These are phyloP conservation scores for Vigna nakashimae DNA, from an alignment of 306 rosid species.

Conservation along the genomic window DNA sequence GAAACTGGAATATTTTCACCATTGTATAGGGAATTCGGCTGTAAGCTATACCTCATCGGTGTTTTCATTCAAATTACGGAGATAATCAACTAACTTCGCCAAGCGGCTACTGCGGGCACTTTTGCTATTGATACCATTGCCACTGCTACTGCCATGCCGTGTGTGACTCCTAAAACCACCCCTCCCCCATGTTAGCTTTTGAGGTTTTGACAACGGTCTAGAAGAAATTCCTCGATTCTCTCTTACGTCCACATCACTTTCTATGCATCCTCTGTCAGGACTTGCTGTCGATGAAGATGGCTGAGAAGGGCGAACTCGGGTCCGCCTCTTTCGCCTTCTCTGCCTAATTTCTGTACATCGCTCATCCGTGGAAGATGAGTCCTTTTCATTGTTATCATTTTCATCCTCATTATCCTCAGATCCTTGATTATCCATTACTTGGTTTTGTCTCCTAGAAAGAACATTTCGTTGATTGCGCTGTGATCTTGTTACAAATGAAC, in stretches of 20 bases:
- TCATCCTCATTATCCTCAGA: conserved; percentile 85
- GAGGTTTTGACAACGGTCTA: conserved; percentile 70
- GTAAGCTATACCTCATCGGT: conserved; percentile 68
- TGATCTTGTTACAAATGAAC: conserved; percentile 60
- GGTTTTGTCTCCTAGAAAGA: conserved; percentile 70
- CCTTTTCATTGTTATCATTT: conserved; percentile 65
- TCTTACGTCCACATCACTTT: conserved; percentile 73
- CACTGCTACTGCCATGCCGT: conserved; percentile 77
- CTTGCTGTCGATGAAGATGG: conserved; percentile 79
- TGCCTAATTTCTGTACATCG: conserved; percentile 61
- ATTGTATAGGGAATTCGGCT: conserved; percentile 25
- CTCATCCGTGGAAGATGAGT: conserved; percentile 82
- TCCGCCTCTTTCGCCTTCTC: conserved; percentile 69
- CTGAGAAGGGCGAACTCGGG: conserved; percentile 67
- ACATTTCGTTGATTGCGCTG: conserved; percentile 69
- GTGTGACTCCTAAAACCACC: conserved; percentile 92
- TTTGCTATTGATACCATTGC: conserved; percentile 71
- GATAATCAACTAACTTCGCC: conserved; percentile 79
- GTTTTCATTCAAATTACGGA: conserved; percentile 70
- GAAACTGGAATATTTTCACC: conserved; percentile 27
- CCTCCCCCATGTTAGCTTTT: conserved; percentile 89
- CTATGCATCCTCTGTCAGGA: conserved; percentile 67
- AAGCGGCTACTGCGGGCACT: conserved; percentile 71
- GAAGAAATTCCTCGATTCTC: conserved; percentile 65
- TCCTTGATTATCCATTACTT: conserved; percentile 58